phyloP scores from a whole-genome alignment of 495 filamentous ascomycete genomes.

The Aspergillus baeticus region DNA sequence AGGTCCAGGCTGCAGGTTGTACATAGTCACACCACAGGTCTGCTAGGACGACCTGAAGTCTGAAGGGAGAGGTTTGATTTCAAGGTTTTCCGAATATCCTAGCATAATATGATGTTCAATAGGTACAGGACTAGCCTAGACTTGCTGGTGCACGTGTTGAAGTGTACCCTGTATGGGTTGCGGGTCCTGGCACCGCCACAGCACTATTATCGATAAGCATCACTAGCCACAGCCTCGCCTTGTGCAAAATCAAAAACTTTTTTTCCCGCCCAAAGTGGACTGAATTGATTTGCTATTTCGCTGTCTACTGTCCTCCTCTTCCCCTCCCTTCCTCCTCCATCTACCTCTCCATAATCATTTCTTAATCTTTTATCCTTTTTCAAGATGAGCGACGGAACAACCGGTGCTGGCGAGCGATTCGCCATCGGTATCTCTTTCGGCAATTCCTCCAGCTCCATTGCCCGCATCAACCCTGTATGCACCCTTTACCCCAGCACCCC shows the following conservation, averaged over 20 bases:
- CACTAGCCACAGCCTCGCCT: constrained; percentile 32
- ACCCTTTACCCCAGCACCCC: neutral
- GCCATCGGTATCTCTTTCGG: constrained; percentile 97
- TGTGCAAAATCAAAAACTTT: constrained; percentile 25
- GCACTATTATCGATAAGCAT: constrained; percentile 38
- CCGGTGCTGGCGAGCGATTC: constrained; percentile 53
- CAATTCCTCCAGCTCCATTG: constrained; percentile 97
- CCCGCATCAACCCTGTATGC: constrained; percentile 68
- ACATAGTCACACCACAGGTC: too few relatives aligned
- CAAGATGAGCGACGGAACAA: constrained; percentile 56
- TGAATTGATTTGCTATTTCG: constrained; percentile 14
- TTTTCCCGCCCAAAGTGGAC: constrained; percentile 22
- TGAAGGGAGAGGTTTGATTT: too few relatives aligned
- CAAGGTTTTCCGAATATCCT: too few relatives aligned
- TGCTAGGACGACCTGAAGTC: too few relatives aligned
- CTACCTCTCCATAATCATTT: constrained; percentile 18
- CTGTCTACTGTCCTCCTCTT: neutral
- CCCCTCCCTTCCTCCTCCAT: constrained; percentile 4
- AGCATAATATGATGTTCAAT: too few relatives aligned
- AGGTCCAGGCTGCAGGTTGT: too few relatives aligned
- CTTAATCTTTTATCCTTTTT: constrained; percentile 13
- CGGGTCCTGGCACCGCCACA: constrained; percentile 29
- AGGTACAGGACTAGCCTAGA: neutral
- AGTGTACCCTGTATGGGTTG: too few relatives aligned
- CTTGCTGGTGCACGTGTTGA: neutral